Evolutionary conservation across 305 asterid species (phyloP), one percentile per base, ranked within the genome.

Genomic region (Fraxinus latifolia): DNA sequence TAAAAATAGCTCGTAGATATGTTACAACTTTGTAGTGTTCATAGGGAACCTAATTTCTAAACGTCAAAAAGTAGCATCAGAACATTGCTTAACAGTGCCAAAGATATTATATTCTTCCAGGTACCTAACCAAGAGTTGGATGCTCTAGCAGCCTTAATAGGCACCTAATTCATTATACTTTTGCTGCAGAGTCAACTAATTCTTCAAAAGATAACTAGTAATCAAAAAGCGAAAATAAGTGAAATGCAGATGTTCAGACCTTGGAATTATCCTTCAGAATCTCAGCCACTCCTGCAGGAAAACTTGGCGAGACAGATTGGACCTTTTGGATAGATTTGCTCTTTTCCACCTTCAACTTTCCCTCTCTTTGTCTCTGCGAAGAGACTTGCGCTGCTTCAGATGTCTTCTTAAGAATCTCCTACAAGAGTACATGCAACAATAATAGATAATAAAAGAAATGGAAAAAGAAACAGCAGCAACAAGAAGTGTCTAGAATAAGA

Each of bases 391-490:
- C 62, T 84, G 87, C 87, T 81, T 85, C 89, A 70, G 95, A 90
- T 80, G 90, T 88, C 91, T 87, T 94, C 89, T 91, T 90, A 80
- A 90, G 84, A 86, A 92, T 86, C 84, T 88, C 95, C 98, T 94
- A 86, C 55, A 84, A 84, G 76, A 33, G 15, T 81, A 79, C 76
- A 82, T 42, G 74, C 60, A 80, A 81, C 53, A 23, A 65, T 32
- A 32, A 82, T 53, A 79, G 79, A 79, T 65, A 82, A 70, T 76
- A 74, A 50, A 73, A 79, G 77, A 79, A 73, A 17, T 4, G 29
- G 80, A 74, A 19, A 79, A 71, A 80, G 71, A 85, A 82, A 78
- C 62, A 79, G 70, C 74, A 79, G 39, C 79, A 8, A 53, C 78
- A 39, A 44, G 19, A 68, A 80, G 55, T 73, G 23, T 12, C 9